Base-by-base conservation (phyloP, 768 basidiomycete genomes). In the Coprinopsis strossmayeri region DNA sequence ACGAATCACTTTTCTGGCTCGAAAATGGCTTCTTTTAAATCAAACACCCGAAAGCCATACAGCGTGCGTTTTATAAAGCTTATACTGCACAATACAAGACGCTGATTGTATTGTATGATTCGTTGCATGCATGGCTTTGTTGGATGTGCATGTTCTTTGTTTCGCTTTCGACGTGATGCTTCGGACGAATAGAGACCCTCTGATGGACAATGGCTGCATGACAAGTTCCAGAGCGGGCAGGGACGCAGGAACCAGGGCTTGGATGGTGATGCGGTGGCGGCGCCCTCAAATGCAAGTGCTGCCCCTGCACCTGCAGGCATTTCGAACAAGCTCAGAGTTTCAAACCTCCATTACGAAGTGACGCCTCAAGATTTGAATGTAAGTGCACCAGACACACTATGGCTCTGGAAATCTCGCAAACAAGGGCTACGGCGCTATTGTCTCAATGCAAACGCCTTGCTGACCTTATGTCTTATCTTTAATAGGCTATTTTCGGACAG, bases 261-360 rank as follows among this genome's bases (percentile, higher is more conserved):
- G 30, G 50, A 52, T 18, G 50, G 37, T 32, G 52, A 46, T 17
- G 51, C 43, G 24, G 5, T 38, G 10, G 53, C 51, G 48, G 48
- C 37, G 17, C 40, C 59, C 17, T 46, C 58, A n/a, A n/a, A n/a
- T n/a, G n/a, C n/a, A n/a, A n/a, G n/a, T 2, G 61, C 70, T 21
- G 57, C 68, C 12, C 58, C 68, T 2, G 75, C 35, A 77, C 23
- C 44, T 11, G 21, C 23, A 38, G 40, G 49, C 41, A 9, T 57
- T 53, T 69, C 67, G 54, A 65, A 46, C 46, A 81, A 81, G 61
- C 78, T 94, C 55, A 63, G 87, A 53, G 85, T 95, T 56, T 81
- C 87, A 59, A 91, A 91, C 64, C 59, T 96, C 55, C 93, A 96
- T 69, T 96, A 95, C 57, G 92, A 95, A 59, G 79, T 96, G 35